Evolutionary conservation across 176 grass and related monocot species (phyloP).

Genomic region (Oryza longistaminata): DNA sequence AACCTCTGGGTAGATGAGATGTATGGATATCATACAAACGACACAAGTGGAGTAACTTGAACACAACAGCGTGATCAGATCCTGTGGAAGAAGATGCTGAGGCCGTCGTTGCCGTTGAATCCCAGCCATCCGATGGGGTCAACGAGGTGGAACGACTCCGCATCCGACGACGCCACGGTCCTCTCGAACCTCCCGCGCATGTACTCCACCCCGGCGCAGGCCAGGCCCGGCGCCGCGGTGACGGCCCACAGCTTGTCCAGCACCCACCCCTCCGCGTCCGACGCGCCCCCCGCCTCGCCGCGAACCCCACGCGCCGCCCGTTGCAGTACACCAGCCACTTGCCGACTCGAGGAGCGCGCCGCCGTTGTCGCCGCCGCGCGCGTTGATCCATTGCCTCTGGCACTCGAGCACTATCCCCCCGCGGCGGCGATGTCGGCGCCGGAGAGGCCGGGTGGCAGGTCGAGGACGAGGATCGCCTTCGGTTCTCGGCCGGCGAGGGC

Average conservation of each 20-base stretch:
- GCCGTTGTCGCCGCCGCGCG: too few species aligned
- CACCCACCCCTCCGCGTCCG: conserved; percentile 50
- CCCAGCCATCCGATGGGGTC: conserved; percentile 43
- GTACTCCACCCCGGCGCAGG: conserved; percentile 43
- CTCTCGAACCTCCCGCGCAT: conserved; percentile 52
- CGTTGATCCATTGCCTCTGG: conserved; percentile 27
- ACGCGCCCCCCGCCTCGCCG: conserved; percentile 29
- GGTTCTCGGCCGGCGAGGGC: background rate
- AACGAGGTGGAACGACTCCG: conserved; percentile 56
- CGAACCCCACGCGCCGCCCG: conserved; percentile 46
- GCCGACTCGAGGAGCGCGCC: conserved; percentile 42
- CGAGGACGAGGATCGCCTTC: conserved; percentile 41
- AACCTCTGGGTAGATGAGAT: background rate
- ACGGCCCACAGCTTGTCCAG: conserved; percentile 43
- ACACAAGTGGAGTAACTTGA: background rate
- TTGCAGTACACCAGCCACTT: conserved; percentile 62
- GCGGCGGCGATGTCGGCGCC: conserved; percentile 31
- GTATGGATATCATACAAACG: background rate
- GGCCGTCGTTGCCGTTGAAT: conserved; percentile 18
- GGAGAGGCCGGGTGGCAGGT: conserved; percentile 38
- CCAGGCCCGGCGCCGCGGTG: conserved; percentile 48
- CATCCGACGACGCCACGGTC: conserved; percentile 50
- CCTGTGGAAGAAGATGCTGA: conserved; percentile 66
- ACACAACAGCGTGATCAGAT: background rate
- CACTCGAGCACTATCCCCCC: conserved; percentile 52